These are phyloP conservation scores for Coprinellus aureogranulatus DNA, from an alignment of 768 basidiomycete species.

Conservation along the genomic window DNA sequence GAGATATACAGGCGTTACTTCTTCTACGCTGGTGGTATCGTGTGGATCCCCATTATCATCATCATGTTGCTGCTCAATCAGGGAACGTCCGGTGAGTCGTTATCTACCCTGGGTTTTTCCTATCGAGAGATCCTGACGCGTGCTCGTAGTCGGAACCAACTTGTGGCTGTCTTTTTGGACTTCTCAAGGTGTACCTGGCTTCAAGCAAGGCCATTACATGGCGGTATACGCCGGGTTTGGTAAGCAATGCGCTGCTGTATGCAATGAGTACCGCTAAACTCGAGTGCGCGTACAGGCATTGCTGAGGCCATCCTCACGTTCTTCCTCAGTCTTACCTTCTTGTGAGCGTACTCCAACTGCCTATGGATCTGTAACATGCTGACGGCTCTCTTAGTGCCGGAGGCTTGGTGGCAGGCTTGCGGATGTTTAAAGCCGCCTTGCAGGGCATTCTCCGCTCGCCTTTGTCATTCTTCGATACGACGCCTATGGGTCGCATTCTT, in stretches of 20 bases:
- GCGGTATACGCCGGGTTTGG: slow-evolving; percentile 49
- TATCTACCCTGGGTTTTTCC: neutral
- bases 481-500: slow-evolving; percentile 58
- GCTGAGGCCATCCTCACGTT: slow-evolving; percentile 52
- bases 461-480: slow-evolving; percentile 68
- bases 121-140: too few relatives aligned
- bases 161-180: slow-evolving; percentile 77
- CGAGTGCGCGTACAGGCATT: slow-evolving; percentile 29
- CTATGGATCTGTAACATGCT: neutral
- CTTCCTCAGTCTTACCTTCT: slow-evolving; percentile 43
- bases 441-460: slow-evolving; percentile 57
- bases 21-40: slow-evolving; percentile 43
- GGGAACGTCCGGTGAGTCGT: slow-evolving; percentile 29
- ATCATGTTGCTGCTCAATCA: slow-evolving; percentile 34
- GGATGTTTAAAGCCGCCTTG: slow-evolving; percentile 56
- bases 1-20: slow-evolving; percentile 49
- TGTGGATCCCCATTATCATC: slow-evolving; percentile 45
- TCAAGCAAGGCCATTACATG: slow-evolving; percentile 66
- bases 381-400: slow-evolving; percentile 15
- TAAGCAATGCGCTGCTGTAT: slow-evolving; percentile 16
- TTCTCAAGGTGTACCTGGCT: slow-evolving; percentile 44
- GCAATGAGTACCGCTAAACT: neutral
- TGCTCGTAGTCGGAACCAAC: slow-evolving; percentile 50
- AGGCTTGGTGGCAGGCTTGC: slow-evolving; percentile 41
- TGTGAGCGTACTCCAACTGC: slow-evolving; percentile 30